Evolutionary conservation across 148 eudicot species (phyloP), one percentile per base, ranked within the genome.

Genomic region (Rhododendron molle): DNA sequence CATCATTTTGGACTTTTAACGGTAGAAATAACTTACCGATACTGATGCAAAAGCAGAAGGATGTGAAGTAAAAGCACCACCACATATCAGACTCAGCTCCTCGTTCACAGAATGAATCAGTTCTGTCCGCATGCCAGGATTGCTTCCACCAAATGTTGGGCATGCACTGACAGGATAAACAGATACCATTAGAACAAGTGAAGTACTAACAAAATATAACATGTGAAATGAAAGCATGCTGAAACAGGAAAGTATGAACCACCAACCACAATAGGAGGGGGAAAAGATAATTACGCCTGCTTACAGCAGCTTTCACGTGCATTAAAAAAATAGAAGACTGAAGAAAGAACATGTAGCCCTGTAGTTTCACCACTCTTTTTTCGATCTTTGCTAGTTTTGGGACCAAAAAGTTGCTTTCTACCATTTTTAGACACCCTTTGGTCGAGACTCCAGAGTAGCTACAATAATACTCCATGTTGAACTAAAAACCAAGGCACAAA

Each of bases 101-200:
- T 97, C 98, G 87, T 91, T 97, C 77, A 97, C 86, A 49, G 94
- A 91, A 89, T 95, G 95, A 72, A 96, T 89, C 84, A 97, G 89
- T 87, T 97, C 98, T 80, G 97, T 94, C 54, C 85, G 88, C 80
- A 94, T 16, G 60, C 99, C 99, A 67, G 96, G 98, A 91, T 91
- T 91, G 84, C 92, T 92, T 85, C 99, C 99, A 82, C 99, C 99
- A 87, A 92, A 86, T 20, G 95, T 95, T 46, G 99, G 99, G 86
- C 93, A 93, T 71, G 95, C 65, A 88, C 99, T 96, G 91, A 81
- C 40, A 84, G 49, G 40, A 4, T 20, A 60, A 47, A 30, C 32
- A 60, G 72, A 77, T 7, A 32, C 21, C 83, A 71, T 81, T n/a
- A 38, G 78, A 40, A 36, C 9, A 40, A 58, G 30, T 71, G 77